These are phyloP conservation scores for Scenedesmus sp. DNA, from an alignment of 163 green algal genomes.

Conservation along the genomic window DNA sequence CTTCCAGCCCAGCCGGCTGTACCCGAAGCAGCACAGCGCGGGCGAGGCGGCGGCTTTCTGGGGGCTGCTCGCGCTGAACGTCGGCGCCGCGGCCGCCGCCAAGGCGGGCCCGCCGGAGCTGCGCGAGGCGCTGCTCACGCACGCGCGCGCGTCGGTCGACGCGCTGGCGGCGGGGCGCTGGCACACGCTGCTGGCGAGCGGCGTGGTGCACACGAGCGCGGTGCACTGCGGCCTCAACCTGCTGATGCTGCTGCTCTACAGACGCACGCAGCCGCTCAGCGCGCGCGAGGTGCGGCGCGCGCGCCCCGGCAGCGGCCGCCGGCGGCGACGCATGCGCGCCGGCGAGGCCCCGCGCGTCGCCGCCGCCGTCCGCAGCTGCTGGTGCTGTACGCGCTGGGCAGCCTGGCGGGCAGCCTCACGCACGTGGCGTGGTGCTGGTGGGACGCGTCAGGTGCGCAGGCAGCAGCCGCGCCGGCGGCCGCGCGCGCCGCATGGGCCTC, in stretches of 20 bases:
- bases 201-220: conserved; percentile 20
- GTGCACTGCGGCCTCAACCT: conserved; percentile 43
- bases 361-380: too few species aligned
- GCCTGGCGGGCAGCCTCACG: conserved; percentile 8
- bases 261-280: conserved; percentile 25
- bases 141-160: conserved; percentile 20
- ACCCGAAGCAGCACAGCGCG: conserved; percentile 23
- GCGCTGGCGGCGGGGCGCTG: conserved; percentile 17
- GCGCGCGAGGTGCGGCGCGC: conserved; percentile 12
- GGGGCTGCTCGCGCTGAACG: conserved; percentile 31
- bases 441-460: conserved; percentile 11
- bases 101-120: conserved; percentile 18
- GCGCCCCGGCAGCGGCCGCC: not conserved
- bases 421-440: conserved; percentile 33
- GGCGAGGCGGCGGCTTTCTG: conserved; percentile 41
- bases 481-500: not conserved
- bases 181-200: conserved; percentile 39
- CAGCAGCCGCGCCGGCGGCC: too few species aligned
- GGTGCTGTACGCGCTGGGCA: conserved; percentile 26
- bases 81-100: not conserved
- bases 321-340: too few species aligned
- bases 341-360: too few species aligned
- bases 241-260: conserved; percentile 32
- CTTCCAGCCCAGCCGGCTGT: conserved; percentile 35
- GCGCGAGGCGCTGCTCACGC: not conserved